phyloP scores from a whole-genome alignment of 164 flowering plant species.

The Macadamia integrifolia region DNA sequence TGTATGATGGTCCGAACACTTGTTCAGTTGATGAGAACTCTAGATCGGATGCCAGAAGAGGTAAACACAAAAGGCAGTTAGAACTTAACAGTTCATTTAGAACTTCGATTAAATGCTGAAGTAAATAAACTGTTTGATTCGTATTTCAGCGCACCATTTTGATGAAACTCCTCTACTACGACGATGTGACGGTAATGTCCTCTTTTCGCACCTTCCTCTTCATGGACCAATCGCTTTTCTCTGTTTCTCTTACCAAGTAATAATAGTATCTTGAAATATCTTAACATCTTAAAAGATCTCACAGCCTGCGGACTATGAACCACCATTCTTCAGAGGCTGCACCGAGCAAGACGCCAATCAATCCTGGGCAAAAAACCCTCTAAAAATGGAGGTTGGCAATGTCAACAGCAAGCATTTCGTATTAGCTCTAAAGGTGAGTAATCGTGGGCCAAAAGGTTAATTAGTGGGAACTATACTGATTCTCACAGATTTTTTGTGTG shows the following conservation, averaged over 20 bases:
- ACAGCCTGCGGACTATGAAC: slow-evolving; percentile 93
- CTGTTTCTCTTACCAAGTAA: background rate
- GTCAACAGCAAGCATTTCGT: slow-evolving; percentile 94
- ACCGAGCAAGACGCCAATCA: slow-evolving; percentile 65
- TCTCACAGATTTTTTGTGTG: slow-evolving; percentile 6
- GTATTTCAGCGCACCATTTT: slow-evolving; percentile 77
- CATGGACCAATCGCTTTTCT: background rate
- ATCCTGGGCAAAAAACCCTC: slow-evolving; percentile 67
- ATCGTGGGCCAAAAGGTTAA: background rate
- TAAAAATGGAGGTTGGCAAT: slow-evolving; percentile 89
- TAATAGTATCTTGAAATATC: no score
- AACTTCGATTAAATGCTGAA: background rate
- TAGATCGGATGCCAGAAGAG: slow-evolving; percentile 92
- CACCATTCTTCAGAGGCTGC: slow-evolving; percentile 88
- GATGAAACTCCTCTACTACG: slow-evolving; percentile 88
- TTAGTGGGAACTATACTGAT: background rate
- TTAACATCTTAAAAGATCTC: slow-evolving; percentile 3
- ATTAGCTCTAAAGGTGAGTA: slow-evolving; percentile 70
- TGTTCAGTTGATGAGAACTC: slow-evolving; percentile 91
- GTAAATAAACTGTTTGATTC: slow-evolving; percentile 1
- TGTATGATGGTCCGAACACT: slow-evolving; percentile 94
- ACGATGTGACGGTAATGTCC: slow-evolving; percentile 75
- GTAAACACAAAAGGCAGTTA: slow-evolving; percentile 23
- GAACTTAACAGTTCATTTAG: background rate
- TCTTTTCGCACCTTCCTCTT: background rate